Evolutionary conservation across 2,329 filamentous ascomycete species (phyloP).

Genomic region (Penicillium sp.): DNA sequence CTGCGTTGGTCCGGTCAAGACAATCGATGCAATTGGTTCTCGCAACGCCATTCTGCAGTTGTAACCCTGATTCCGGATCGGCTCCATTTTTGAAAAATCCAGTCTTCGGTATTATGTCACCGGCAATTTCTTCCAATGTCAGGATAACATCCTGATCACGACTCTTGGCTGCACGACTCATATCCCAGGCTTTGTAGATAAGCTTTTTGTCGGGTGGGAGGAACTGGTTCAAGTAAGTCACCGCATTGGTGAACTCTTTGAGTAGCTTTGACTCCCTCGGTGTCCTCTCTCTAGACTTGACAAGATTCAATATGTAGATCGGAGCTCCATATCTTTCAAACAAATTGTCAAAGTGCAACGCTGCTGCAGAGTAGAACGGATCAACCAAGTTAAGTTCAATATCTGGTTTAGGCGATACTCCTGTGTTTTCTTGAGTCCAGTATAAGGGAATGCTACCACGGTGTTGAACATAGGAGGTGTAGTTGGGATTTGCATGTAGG

Average conservation of each 20-base stretch:
- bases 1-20: conserved; percentile 92
- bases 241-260: conserved; percentile 79
- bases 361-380: conserved; percentile 90
- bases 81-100: conserved; percentile 96
- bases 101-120: conserved; percentile 78
- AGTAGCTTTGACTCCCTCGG: conserved; percentile 90
- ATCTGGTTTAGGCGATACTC: conserved; percentile 91
- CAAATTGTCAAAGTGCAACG: conserved; percentile 89
- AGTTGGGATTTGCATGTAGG: conserved; percentile 83
- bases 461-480: conserved; percentile 95
- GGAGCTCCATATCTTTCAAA: conserved; percentile 92
- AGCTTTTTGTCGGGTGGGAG: conserved; percentile 81
- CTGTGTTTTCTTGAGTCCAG: conserved; percentile 95
- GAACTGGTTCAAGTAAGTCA: conserved; percentile 92
- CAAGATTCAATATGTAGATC: conserved; percentile 85
- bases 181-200: conserved; percentile 93
- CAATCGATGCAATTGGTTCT: conserved; percentile 98
- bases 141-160: conserved; percentile 92
- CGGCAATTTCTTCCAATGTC: conserved; percentile 83
- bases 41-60: conserved; percentile 85
- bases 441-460: conserved; percentile 93
- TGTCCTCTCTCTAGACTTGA: conserved; percentile 82
- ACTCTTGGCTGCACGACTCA: conserved; percentile 92
- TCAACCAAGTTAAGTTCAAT: conserved; percentile 95
- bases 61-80: conserved; percentile 60